phyloP scores from a whole-genome alignment of 768 basidiomycete genomes.

The Leccinum barrowsii region DNA sequence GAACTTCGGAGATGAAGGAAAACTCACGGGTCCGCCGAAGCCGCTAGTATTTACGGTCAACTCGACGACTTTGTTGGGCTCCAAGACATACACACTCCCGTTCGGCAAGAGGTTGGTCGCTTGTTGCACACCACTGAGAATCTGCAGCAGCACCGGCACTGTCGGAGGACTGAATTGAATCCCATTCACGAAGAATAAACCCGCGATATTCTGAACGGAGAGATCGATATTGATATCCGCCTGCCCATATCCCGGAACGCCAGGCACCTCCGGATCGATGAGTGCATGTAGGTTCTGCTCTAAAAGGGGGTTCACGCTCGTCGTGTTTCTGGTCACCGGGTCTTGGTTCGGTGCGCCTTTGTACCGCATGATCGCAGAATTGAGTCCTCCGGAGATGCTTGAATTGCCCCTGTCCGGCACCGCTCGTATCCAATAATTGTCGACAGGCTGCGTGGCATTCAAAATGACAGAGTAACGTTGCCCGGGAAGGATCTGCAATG shows the following conservation, averaged over 20 bases:
- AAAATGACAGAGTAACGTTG: slow-evolving; percentile 44
- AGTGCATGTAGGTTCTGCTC: slow-evolving; percentile 30
- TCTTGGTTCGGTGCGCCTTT: slow-evolving; percentile 36
- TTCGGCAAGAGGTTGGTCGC: slow-evolving; percentile 28
- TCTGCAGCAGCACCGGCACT: slow-evolving; percentile 43
- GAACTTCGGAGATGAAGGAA: not conserved
- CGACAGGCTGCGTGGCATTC: slow-evolving; percentile 40
- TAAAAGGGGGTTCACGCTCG: slow-evolving; percentile 22
- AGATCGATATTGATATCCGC: slow-evolving; percentile 39
- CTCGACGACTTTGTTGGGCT: slow-evolving; percentile 29
- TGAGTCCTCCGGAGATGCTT: slow-evolving; percentile 38
- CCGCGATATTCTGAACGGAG: slow-evolving; percentile 1
- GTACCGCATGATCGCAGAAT: slow-evolving; percentile 55
- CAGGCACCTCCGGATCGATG: slow-evolving; percentile 34
- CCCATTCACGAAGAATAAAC: slow-evolving; percentile 15
- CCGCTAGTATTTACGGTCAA: slow-evolving; percentile 13
- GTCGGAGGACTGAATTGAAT: slow-evolving; percentile 25
- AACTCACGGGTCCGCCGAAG: slow-evolving; percentile 24
- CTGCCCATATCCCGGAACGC: slow-evolving; percentile 34
- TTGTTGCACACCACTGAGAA: slow-evolving; percentile 38
- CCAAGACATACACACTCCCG: slow-evolving; percentile 23
- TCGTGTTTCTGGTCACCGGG: slow-evolving; percentile 36
- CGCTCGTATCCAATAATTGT: slow-evolving; percentile 56
- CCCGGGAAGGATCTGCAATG: slow-evolving; percentile 29
- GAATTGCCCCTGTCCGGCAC: slow-evolving; percentile 22